These are phyloP conservation scores for Peronospora destructor DNA, from an alignment of 352 stramenopile species.

Conservation along the genomic window DNA sequence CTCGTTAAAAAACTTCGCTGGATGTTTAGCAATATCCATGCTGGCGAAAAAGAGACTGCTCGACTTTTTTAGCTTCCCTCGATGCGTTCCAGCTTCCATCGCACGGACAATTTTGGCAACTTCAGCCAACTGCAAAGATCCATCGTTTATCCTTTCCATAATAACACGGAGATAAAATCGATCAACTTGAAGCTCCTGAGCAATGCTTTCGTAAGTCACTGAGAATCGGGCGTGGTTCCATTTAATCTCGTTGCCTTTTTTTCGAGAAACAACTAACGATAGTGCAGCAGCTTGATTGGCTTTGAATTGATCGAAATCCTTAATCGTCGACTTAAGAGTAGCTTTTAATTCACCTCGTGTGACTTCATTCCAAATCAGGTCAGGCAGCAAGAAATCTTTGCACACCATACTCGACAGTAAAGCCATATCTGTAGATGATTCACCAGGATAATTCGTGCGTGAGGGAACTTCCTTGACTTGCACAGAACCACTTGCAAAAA, in stretches of 20 bases:
- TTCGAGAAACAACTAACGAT: conserved; percentile 24
- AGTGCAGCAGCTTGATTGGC: conserved; percentile 17
- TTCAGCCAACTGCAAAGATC: conserved; percentile 51
- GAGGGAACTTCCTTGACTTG: conserved; percentile 44
- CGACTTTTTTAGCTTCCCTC: conserved; percentile 37
- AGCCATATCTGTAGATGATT: conserved; percentile 61
- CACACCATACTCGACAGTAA: conserved; percentile 58
- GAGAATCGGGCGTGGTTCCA: conserved; percentile 73
- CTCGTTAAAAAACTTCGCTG: conserved; percentile 60
- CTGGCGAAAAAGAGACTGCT: conserved; percentile 55
- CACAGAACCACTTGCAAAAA: conserved; percentile 28
- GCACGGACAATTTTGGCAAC: conserved; percentile 39
- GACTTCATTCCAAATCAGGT: conserved; percentile 72
- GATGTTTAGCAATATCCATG: conserved; percentile 59
- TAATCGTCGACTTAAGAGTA: conserved; percentile 38
- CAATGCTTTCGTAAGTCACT: conserved; percentile 56
- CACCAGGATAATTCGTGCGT: conserved; percentile 64
- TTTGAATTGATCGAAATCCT: conserved; percentile 51
- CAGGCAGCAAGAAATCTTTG: conserved; percentile 68
- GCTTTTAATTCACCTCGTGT: conserved; percentile 49
- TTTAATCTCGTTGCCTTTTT: conserved; percentile 17
- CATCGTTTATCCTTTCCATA: conserved; percentile 58
- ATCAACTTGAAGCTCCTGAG: conserved; percentile 55
- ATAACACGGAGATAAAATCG: conserved; percentile 70
- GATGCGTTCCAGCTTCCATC: conserved; percentile 36